Conservation (phyloP, 1,284 basidiomycete species). For the Takashimella tepidaria region DNA sequence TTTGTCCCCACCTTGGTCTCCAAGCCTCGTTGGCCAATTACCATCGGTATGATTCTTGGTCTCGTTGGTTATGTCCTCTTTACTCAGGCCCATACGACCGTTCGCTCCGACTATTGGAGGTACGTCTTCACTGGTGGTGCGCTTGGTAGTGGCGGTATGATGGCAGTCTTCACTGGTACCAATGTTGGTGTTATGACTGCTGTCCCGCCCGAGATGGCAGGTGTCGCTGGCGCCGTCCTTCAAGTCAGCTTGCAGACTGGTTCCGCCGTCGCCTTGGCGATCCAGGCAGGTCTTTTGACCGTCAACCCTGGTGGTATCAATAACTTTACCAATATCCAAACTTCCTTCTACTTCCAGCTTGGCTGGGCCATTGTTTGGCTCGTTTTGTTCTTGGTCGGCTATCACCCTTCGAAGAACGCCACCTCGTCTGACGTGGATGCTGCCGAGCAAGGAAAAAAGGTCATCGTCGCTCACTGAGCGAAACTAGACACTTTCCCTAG, state of each 20-base stretch:
- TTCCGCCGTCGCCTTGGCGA: slow-evolving; percentile 32
- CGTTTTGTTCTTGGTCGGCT: slow-evolving; percentile 30
- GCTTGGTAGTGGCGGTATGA: slow-evolving; percentile 11
- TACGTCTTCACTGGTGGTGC: slow-evolving; percentile 15
- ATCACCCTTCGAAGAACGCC: slow-evolving; percentile 22
- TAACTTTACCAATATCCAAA: slow-evolving; percentile 33
- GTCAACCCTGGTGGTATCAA: slow-evolving; percentile 28
- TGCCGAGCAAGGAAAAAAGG: slow-evolving; percentile 6
- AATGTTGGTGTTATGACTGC: slow-evolving; percentile 25
- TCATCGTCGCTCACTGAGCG: too few relatives aligned
- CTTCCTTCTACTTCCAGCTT: slow-evolving; percentile 35
- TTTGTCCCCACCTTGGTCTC: slow-evolving; percentile 15
- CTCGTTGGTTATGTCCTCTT: slow-evolving; percentile 9
- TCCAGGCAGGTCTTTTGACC: slow-evolving; percentile 42
- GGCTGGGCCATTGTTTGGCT: slow-evolving; percentile 39
- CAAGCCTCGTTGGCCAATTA: slow-evolving; percentile 24
- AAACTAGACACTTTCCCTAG: too few relatives aligned
- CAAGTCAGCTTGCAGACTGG: slow-evolving; percentile 42
- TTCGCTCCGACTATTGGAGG: slow-evolving; percentile 14
- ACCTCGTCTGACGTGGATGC: background rate
- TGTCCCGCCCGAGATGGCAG: slow-evolving; percentile 30
- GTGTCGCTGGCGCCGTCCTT: slow-evolving; percentile 42
- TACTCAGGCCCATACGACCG: slow-evolving; percentile 3
- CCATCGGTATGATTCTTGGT: slow-evolving; percentile 20
- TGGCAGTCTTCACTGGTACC: slow-evolving; percentile 8